Base-by-base conservation (phyloP, 1,139 yeast genomes). In the Saccharomyces hybrid region DNA sequence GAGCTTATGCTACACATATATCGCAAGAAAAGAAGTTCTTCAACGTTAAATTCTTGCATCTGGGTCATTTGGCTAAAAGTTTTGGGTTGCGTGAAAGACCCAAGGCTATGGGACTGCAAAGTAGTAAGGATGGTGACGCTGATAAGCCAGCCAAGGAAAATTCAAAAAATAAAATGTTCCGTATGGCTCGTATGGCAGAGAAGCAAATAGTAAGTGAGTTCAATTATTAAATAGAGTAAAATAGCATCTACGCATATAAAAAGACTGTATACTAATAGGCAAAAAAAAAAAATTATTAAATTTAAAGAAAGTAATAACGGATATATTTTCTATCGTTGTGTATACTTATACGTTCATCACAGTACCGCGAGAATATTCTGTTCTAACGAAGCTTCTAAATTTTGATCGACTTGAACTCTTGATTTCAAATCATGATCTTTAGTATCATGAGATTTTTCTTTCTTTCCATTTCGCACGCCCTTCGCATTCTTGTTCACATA, bases 61-160 rank as follows among this genome's bases (percentile, higher is more conserved):
- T 95, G 63, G 99, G 99, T 26, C 99, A 93, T 74, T 75, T 95
- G 64, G 98, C 98, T 23, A 93, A 93, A 70, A 80, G 95, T 61
- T 95, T 95, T 71, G 99, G 95, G 1, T 75, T 93, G 53, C 82
- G 99, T 72, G 98, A 93, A 64, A 86, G 96, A 2, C 99, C 99
- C 16, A 90, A 89, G 73, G 81, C 80, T 59, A 75, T 86, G 67
- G 86, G 86, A 52, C 73, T 55, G 61, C 68, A 53, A 58, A 62
- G 56, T 41, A 56, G 62, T 28, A 71, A 70, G 50, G 63, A 62
- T 26, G 66, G 64, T 30, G 68, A 64, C 13, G 61, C 56, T 32
- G 54, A 56, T 25, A 70, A 68, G 57, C 57, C 63, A 58, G 70
- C 71, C 57, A 78, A 83, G 73, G 83, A 84, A 70, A 81, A 83